These are phyloP conservation scores for Takakia lepidozioides DNA, from an alignment of 225 moss, liverwort and hornwort species.

Conservation along the genomic window DNA sequence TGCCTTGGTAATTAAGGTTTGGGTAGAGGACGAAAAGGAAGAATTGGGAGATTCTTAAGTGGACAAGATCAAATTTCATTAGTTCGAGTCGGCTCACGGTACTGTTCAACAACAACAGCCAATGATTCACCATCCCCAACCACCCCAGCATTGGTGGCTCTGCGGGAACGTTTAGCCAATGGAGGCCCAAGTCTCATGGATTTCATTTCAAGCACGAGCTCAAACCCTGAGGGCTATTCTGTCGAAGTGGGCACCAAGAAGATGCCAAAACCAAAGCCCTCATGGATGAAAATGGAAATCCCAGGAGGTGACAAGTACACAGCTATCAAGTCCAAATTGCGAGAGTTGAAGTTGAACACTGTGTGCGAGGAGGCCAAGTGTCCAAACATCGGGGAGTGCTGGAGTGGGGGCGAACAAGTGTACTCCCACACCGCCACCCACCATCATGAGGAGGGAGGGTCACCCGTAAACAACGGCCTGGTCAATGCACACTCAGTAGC, in stretches of 20 bases:
- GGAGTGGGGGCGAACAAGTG: slow-evolving; percentile 97
- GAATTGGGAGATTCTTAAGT: too few relatives aligned
- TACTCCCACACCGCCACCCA: slow-evolving; percentile 96
- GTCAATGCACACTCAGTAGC: too few relatives aligned
- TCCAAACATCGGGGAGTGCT: slow-evolving; percentile 99
- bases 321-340: slow-evolving; percentile 77
- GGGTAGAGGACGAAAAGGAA: too few relatives aligned
- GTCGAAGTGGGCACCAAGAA: slow-evolving; percentile 94
- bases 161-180: slow-evolving; percentile 62
- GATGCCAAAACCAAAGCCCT: slow-evolving; percentile 71
- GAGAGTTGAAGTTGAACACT: slow-evolving; percentile 88
- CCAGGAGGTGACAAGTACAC: slow-evolving; percentile 92
- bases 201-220: slow-evolving; percentile 67
- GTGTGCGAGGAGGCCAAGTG: slow-evolving; percentile 98
- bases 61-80: too few relatives aligned
- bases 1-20: too few relatives aligned
- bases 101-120: slow-evolving; percentile 2
- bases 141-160: slow-evolving; percentile 44
- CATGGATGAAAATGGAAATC: slow-evolving; percentile 93
- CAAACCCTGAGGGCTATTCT: slow-evolving; percentile 62
- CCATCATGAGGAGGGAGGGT: too few relatives aligned
- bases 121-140: slow-evolving; percentile 12
- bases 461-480: too few relatives aligned
- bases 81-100: too few relatives aligned
- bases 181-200: slow-evolving; percentile 70